Percentiles rank a stretch among this genome's conserved stretches.
Conservation (phyloP, 192 early-diverging fungal genomes). For the Powellomyces hirtus region DNA sequence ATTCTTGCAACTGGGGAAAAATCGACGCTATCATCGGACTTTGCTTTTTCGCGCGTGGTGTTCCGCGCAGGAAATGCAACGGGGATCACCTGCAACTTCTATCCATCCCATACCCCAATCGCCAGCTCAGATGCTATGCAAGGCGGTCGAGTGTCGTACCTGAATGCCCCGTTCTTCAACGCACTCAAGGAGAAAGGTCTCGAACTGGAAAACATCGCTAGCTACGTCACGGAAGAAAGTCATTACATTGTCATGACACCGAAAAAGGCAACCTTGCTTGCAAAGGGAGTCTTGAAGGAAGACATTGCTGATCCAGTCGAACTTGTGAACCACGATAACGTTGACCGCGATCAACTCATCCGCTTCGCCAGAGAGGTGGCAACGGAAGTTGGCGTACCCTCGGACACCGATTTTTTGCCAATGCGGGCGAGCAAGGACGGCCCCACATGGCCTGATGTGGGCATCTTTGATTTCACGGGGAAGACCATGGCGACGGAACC, state of each 20-base stretch:
- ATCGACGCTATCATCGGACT: slow-evolving; percentile 2
- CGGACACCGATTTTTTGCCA: slow-evolving; percentile 7
- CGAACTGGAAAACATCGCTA: slow-evolving; percentile 24
- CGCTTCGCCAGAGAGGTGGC: slow-evolving; percentile 15
- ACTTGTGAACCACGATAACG: slow-evolving; percentile 17
- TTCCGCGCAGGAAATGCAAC: slow-evolving; percentile 24
- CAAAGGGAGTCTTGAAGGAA: slow-evolving; percentile 8
- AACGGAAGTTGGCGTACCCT: not conserved
- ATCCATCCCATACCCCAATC: not conserved
- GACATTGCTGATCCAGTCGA: slow-evolving; percentile 24
- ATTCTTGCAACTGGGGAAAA: slow-evolving; percentile 22
- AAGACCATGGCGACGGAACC: slow-evolving; percentile 13
- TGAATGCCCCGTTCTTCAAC: slow-evolving; percentile 18
- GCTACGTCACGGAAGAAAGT: slow-evolving; percentile 18
- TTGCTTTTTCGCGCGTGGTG: not conserved
- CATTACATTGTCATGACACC: slow-evolving; percentile 29
- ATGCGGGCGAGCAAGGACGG: slow-evolving; percentile 4
- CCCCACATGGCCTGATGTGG: slow-evolving; percentile 8
- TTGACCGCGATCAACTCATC: slow-evolving; percentile 15
- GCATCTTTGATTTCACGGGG: slow-evolving; percentile 25
- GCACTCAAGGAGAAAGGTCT: slow-evolving; percentile 14
- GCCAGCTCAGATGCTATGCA: not conserved
- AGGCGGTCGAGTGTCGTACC: slow-evolving; percentile 21
- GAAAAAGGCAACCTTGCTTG: slow-evolving; percentile 13
- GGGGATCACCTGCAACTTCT: slow-evolving; percentile 26